phyloP scores from a whole-genome alignment of 2,329 filamentous ascomycete species.

The Botryotinia narcissicola region DNA sequence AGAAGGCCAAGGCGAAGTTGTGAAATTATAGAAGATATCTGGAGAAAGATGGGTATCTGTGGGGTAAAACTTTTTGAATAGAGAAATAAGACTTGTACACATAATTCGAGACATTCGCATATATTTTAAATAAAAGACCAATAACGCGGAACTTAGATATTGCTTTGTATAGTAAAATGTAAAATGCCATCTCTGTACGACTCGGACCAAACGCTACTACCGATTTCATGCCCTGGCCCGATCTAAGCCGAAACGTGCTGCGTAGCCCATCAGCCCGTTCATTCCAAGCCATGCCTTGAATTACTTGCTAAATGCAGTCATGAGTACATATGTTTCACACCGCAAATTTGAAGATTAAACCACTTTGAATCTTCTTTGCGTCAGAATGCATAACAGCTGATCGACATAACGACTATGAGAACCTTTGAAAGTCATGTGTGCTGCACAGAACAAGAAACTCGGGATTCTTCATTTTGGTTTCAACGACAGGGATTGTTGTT shows the following conservation, averaged over 20 bases:
- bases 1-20: slow-evolving; percentile 52
- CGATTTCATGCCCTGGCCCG: background rate
- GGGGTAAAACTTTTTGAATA: background rate
- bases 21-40: slow-evolving; percentile 28
- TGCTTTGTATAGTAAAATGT: background rate
- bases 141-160: background rate
- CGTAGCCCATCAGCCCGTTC: background rate
- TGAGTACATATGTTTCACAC: background rate
- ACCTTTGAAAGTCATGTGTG: background rate
- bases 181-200: background rate
- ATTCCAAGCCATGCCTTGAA: background rate
- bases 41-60: background rate
- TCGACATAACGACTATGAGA: background rate
- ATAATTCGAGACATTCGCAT: background rate
- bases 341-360: background rate
- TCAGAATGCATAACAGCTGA: background rate
- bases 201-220: background rate
- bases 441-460: background rate
- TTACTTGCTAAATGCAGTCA: background rate
- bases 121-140: background rate
- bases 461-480: background rate
- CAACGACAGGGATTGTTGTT: background rate
- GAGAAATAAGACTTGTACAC: background rate
- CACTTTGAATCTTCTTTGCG: background rate
- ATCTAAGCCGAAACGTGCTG: background rate